Evolutionary conservation across 225 moss, liverwort and hornwort genomes (phyloP).

Genomic region (Bryum argenteum): DNA sequence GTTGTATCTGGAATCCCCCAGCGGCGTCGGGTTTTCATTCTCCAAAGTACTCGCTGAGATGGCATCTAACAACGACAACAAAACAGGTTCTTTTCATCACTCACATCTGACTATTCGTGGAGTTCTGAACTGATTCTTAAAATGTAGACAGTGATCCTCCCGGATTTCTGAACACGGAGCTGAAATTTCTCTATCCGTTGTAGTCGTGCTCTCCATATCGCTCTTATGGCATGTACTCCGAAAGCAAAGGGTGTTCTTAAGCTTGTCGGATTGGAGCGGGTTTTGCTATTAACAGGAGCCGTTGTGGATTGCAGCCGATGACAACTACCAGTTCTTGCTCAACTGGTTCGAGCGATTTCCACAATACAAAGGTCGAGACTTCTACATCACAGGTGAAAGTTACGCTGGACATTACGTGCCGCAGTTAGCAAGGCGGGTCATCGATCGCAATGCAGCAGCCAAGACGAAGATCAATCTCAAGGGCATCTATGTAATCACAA

Average conservation of each 20-base stretch:
- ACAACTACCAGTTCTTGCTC: constrained; percentile 52
- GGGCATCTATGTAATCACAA: constrained; percentile 43
- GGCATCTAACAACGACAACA: constrained; percentile 52
- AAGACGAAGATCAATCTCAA: constrained; percentile 47
- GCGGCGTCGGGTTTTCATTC: constrained; percentile 81
- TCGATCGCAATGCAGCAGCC: constrained; percentile 43
- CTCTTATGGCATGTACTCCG: no score
- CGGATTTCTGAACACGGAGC: no score
- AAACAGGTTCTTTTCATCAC: constrained; percentile 63
- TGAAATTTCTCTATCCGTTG: not conserved
- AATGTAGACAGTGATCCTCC: no score
- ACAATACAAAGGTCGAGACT: constrained; percentile 47
- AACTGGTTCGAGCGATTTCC: constrained; percentile 61
- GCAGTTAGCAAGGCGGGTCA: constrained; percentile 49
- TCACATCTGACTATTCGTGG: not conserved
- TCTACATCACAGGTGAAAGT: constrained; percentile 60
- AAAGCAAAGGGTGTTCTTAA: no score
- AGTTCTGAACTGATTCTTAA: no score
- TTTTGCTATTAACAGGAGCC: no score
- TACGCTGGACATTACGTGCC: constrained; percentile 64
- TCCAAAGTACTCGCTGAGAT: constrained; percentile 42
- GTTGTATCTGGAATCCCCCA: constrained; percentile 80
- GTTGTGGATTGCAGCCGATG: constrained; percentile 36
- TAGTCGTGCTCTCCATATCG: not conserved
- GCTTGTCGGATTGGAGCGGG: no score